A percentile compares a stretch with the other conserved stretches of the same genome.
These are phyloP conservation scores for Macrophomina pseudophaseolina DNA, from an alignment of 2,329 filamentous ascomycete species.

Conservation along the genomic window DNA sequence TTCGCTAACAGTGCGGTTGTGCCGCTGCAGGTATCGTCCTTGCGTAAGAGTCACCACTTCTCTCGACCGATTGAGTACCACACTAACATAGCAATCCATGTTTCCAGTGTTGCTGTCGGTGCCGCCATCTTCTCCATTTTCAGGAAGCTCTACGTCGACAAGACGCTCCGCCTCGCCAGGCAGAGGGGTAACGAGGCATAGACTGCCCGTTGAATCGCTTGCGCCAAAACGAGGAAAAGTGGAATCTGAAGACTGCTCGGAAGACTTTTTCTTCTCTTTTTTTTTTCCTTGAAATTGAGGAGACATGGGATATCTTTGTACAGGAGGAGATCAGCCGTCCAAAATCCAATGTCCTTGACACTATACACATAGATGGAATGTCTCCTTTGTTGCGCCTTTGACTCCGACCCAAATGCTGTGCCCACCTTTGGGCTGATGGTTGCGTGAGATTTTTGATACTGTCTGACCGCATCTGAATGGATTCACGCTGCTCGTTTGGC, in stretches of 20 bases:
- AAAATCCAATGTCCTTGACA: constrained; percentile 25
- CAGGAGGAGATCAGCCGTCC: constrained; percentile 28
- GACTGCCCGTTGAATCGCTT: background rate
- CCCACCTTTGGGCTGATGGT: background rate
- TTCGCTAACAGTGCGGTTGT: constrained; percentile 30
- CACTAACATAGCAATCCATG: constrained; percentile 25
- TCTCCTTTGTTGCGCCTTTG: constrained; percentile 27
- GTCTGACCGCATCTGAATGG: no score
- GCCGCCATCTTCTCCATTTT: constrained; percentile 81
- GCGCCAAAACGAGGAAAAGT: background rate
- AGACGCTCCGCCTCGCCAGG: constrained; percentile 85
- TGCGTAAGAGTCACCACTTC: constrained; percentile 61
- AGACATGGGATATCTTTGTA: constrained; percentile 22
- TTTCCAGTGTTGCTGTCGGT: constrained; percentile 65
- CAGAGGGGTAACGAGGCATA: constrained; percentile 53
- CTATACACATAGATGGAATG: constrained; percentile 1
- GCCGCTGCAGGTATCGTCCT: constrained; percentile 77
- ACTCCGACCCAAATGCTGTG: constrained; percentile 30
- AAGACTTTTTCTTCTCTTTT: constrained; percentile 4
- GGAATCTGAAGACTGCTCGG: background rate
- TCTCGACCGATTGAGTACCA: background rate
- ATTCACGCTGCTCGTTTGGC: no score
- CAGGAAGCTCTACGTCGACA: constrained; percentile 86
- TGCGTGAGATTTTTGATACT: no score
- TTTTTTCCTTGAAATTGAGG: constrained; percentile 26